phyloP scores from a whole-genome alignment of 371 early-diverging fungal species.

The Conidiobolus incongruus region DNA sequence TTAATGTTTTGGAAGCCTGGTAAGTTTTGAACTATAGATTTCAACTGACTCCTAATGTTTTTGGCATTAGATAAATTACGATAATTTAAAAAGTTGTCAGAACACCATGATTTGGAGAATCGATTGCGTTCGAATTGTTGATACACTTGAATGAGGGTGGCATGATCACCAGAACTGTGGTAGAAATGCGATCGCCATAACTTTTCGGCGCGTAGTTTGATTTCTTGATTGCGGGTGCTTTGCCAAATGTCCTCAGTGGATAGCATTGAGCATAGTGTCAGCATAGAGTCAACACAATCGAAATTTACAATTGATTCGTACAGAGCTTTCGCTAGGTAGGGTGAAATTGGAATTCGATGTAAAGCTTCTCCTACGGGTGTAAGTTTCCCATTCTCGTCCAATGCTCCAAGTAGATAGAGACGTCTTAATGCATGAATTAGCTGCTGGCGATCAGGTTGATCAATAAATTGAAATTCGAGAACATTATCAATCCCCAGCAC shows the following conservation, averaged over 20 bases:
- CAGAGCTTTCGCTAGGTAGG: conserved; percentile 75
- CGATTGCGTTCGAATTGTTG: conserved; percentile 60
- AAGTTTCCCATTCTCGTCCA: conserved; percentile 70
- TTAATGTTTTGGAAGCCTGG: conserved; percentile 11
- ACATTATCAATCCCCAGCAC: conserved; percentile 82
- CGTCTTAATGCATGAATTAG: conserved; percentile 70
- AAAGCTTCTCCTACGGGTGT: conserved; percentile 85
- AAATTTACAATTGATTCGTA: conserved; percentile 21
- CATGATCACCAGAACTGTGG: conserved; percentile 69
- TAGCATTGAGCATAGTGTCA: conserved; percentile 42
- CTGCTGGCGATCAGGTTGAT: conserved; percentile 71
- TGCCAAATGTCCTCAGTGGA: conserved; percentile 76
- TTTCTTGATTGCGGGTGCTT: conserved; percentile 53
- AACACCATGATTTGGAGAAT: conserved; percentile 71
- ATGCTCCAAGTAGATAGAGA: conserved; percentile 84
- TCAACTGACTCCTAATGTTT: conserved; percentile 73
- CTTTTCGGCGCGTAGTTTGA: conserved; percentile 48
- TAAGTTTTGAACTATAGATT: conserved; percentile 53
- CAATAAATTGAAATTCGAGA: conserved; percentile 87
- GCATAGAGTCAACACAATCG: conserved; percentile 16
- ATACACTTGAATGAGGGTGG: conserved; percentile 72
- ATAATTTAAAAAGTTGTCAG: conserved; percentile 68
- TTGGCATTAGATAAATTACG: conserved; percentile 65
- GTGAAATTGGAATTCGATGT: conserved; percentile 88
- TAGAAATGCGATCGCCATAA: conserved; percentile 38